phyloP scores from a whole-genome alignment of 495 filamentous ascomycete genomes.

The Penicillium angulare region DNA sequence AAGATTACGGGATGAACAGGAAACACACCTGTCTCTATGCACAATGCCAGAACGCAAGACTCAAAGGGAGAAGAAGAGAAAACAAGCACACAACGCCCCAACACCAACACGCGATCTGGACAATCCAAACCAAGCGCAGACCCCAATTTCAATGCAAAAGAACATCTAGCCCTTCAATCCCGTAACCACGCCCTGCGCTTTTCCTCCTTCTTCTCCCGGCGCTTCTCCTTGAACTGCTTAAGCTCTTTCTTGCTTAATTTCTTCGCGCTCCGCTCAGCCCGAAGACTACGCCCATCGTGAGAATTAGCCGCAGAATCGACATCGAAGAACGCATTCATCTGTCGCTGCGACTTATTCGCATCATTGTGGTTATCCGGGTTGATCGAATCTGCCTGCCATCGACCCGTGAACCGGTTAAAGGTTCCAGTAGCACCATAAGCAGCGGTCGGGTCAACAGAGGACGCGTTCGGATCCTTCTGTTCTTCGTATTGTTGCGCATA shows the following conservation, averaged over 20 bases:
- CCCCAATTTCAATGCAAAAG: too few relatives aligned
- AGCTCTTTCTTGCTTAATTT: conserved; percentile 84
- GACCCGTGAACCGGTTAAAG: conserved; percentile 93
- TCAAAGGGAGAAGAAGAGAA: neutral
- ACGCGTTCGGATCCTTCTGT: conserved; percentile 25
- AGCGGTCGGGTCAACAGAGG: conserved; percentile 29
- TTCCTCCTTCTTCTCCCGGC: conserved; percentile 87
- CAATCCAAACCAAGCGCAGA: conserved; percentile 18
- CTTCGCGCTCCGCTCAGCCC: conserved; percentile 82
- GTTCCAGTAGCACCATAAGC: conserved; percentile 65
- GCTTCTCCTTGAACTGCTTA: conserved; percentile 71
- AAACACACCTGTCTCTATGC: conserved; percentile 15
- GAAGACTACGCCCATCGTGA: conserved; percentile 88
- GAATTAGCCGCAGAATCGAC: conserved; percentile 96
- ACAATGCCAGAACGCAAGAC: conserved; percentile 4
- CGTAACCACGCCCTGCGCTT: conserved; percentile 88
- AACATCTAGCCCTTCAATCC: conserved; percentile 58
- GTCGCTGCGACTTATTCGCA: conserved; percentile 81
- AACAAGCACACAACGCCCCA: conserved; percentile 20
- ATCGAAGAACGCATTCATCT: conserved; percentile 95
- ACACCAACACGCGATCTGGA: conserved; percentile 13
- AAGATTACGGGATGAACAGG: neutral
- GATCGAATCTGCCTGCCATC: conserved; percentile 65
- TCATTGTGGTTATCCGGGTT: conserved; percentile 79
- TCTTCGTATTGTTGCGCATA: conserved; percentile 67